Base-by-base conservation (phyloP, 1,284 basidiomycete genomes). In the Ceratobasidium theobromae region DNA sequence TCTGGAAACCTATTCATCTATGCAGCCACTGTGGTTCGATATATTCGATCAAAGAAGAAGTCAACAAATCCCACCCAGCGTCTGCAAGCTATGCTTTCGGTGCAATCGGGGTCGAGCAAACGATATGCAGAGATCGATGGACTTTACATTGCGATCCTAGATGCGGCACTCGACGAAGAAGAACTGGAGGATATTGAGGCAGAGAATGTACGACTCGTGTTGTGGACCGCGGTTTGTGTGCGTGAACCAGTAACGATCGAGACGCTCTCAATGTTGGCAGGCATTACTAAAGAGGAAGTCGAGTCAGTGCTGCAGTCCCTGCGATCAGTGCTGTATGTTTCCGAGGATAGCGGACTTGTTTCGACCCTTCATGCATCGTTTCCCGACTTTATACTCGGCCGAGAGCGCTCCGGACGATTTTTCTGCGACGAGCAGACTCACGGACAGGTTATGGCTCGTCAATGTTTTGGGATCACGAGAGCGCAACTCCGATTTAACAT, bases 261-360 rank as follows among this genome's bases (percentile, higher is more conserved):
- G 3, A 33, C 49, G 14, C 23, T 52, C 8, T 25, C 49, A 3
- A 11, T 12, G 25, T 14, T 52, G 16, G 3, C 23, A 3, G 28
- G n/a, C 23, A 8, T 33, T 18, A 4, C 28, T 28, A 21, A 33
- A 28, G 23, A 32, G 16, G 27, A 32, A 18, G 49, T 52, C 12
- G 3, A 16, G 28, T 11, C 16, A 11, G 27, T 28, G 5, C 25
- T 52, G 5, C 4, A 18, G 4, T 25, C 49, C 9, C 49, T 52
- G 4, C 49, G 23, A 14, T 52, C 49, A 27, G 23, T 86, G 87
- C 0, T 90, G 93, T n/a, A 95, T 88, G 18, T 92, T 82, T 46
- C 97, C 97, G 74, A 96, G 96, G 73, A 99, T 95, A 70, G 89
- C 88, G 27, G 79, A 81, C 28, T 88, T 83, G 75, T 99, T 5